A percentile compares a stretch with the other conserved stretches of the same genome.
These are phyloP conservation scores for Tetrapisispora namnaoensis DNA, from an alignment of 805 yeast genomes.

Conservation along the genomic window DNA sequence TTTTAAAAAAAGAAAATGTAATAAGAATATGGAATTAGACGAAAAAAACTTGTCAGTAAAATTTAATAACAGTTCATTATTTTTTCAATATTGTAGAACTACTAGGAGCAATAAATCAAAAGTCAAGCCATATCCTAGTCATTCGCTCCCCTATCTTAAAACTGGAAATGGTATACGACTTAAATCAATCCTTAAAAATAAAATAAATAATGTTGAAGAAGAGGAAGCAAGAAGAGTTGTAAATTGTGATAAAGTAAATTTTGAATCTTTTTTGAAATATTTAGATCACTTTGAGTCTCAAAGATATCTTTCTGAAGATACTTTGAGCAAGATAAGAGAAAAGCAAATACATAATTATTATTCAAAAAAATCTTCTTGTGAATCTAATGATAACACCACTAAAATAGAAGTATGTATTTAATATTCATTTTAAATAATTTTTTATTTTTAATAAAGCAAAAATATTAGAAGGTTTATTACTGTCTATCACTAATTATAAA, in stretches of 20 bases:
- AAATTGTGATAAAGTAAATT: slow-evolving; percentile 32
- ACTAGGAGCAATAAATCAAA: not conserved
- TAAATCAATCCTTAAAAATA: slow-evolving; percentile 33
- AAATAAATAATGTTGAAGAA: slow-evolving; percentile 26
- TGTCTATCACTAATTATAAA: too few species aligned
- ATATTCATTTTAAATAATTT: not conserved
- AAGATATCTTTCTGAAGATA: slow-evolving; percentile 28
- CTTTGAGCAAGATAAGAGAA: slow-evolving; percentile 29
- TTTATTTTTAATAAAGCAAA: too few species aligned
- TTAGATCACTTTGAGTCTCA: slow-evolving; percentile 31
- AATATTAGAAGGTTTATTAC: too few species aligned
- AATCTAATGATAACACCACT: not conserved
- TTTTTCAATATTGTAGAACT: not conserved
- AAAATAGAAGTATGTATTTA: not conserved
- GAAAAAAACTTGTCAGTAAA: not conserved
- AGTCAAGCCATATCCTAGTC: not conserved
- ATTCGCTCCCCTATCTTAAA: not conserved
- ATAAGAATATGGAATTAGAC: not conserved
- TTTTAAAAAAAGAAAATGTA: slow-evolving; percentile 2
- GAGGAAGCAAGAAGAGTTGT: slow-evolving; percentile 31
- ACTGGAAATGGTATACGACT: slow-evolving; percentile 1
- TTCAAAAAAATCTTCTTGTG: not conserved
- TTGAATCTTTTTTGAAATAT: slow-evolving; percentile 29
- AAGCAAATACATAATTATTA: slow-evolving; percentile 33
- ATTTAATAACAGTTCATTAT: not conserved